phyloP scores from a whole-genome alignment of 2,329 filamentous ascomycete genomes.

The Penicillium polonicum region DNA sequence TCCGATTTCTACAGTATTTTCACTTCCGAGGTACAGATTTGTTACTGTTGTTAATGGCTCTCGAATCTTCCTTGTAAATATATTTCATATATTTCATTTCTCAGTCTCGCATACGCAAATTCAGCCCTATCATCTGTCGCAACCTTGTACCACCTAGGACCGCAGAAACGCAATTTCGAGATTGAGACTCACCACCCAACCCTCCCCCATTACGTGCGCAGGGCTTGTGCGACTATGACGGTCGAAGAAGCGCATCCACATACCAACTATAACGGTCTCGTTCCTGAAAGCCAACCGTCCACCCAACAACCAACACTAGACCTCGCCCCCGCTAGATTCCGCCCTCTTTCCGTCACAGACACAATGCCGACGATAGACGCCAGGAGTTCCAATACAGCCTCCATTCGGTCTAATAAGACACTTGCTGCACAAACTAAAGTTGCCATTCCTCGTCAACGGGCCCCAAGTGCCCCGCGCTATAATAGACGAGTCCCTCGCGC shows the following conservation, averaged over 20 bases:
- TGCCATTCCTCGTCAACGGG: constrained; percentile 35
- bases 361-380: constrained; percentile 8
- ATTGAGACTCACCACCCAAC: background rate
- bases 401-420: background rate
- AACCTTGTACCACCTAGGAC: constrained; percentile 5
- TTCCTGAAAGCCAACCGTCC: background rate
- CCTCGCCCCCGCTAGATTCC: background rate
- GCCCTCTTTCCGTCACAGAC: constrained; percentile 11
- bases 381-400: background rate
- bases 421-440: constrained; percentile 14
- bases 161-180: constrained; percentile 8
- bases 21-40: background rate
- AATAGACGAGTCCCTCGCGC: constrained; percentile 28
- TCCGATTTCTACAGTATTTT: background rate
- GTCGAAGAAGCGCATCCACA: constrained; percentile 9
- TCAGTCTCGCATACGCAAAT: background rate
- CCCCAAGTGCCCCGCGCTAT: constrained; percentile 19
- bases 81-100: background rate
- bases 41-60: background rate
- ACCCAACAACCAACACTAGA: background rate
- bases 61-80: background rate
- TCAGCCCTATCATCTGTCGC: constrained; percentile 3
- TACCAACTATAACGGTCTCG: background rate
- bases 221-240: constrained; percentile 17
- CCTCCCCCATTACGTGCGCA: background rate